A percentile compares a stretch with the other conserved stretches of the same genome.
phyloP scores from a whole-genome alignment of 1,284 basidiomycete genomes.

The Sutorius eximius region DNA sequence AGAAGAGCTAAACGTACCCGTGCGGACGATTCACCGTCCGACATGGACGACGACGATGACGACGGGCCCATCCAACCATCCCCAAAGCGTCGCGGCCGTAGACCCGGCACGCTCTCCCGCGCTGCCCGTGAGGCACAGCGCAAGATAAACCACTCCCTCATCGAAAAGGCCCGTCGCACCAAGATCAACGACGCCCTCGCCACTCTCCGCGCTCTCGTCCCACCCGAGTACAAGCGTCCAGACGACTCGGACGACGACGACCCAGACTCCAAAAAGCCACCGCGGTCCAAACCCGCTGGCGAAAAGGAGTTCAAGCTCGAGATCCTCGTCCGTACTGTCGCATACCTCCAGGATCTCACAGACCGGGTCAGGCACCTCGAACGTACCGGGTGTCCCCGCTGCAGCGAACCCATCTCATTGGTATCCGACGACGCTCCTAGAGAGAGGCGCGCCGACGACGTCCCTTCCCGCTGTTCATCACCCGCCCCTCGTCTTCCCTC shows the following conservation, averaged over 20 bases:
- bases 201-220: constrained; percentile 64
- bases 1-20: constrained; percentile 54
- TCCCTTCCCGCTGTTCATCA: constrained; percentile 7
- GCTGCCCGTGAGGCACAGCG: constrained; percentile 73
- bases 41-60: constrained; percentile 20
- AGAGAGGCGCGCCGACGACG: neutral
- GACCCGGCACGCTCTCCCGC: constrained; percentile 66
- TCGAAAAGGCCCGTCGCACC: constrained; percentile 78
- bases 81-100: constrained; percentile 61
- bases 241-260: constrained; percentile 34
- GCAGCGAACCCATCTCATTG: constrained; percentile 25
- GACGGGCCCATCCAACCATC: constrained; percentile 18
- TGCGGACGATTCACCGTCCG: constrained; percentile 13
- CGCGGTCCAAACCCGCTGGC: constrained; percentile 42
- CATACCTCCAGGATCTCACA: constrained; percentile 66
- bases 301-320: constrained; percentile 82
- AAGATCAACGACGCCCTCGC: constrained; percentile 82
- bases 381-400: constrained; percentile 39
- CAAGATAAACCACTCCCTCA: constrained; percentile 80
- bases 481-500: constrained; percentile 39
- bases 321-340: constrained; percentile 70
- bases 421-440: neutral
- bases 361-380: constrained; percentile 47
- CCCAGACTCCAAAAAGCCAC: constrained; percentile 23
- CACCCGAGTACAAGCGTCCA: constrained; percentile 45